phyloP scores from a whole-genome alignment of 2,329 filamentous ascomycete species.

The Fusarium ramigenum region DNA sequence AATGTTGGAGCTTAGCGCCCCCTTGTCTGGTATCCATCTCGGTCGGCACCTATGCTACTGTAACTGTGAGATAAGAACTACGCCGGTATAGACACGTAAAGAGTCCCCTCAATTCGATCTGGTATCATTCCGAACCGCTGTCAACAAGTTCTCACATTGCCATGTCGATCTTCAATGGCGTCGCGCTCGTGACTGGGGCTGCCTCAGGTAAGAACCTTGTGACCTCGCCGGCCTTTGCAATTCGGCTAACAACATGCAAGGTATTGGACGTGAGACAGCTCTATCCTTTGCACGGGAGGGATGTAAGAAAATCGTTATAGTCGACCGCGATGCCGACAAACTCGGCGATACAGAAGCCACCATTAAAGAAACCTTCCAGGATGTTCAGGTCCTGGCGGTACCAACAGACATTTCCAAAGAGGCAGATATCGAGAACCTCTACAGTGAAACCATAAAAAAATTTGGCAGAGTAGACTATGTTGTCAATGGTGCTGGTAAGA shows the following conservation, averaged over 20 bases:
- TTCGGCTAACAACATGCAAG: background rate
- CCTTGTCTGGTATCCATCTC: background rate
- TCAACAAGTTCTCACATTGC: no score
- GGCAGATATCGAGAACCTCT: background rate
- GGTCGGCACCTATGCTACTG: background rate
- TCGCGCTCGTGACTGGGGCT: constrained; percentile 18
- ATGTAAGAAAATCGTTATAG: background rate
- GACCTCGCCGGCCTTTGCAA: fast-evolving
- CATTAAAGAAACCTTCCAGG: background rate
- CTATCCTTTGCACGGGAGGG: constrained; percentile 5
- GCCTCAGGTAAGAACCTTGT: background rate
- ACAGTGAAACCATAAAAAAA: background rate
- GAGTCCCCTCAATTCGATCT: background rate
- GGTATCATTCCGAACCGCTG: fast-evolving
- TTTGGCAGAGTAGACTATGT: constrained; percentile 14
- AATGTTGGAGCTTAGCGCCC: constrained; percentile 3
- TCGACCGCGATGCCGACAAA: background rate
- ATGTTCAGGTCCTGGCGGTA: background rate
- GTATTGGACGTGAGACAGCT: constrained; percentile 4
- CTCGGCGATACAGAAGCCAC: background rate
- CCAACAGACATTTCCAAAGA: constrained; percentile 19
- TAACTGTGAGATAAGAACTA: background rate
- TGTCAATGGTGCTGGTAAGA: constrained; percentile 14
- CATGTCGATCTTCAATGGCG: constrained; percentile 6
- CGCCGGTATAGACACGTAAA: background rate